phyloP scores from a whole-genome alignment of 495 filamentous ascomycete genomes.

The Neurospora sp. region DNA sequence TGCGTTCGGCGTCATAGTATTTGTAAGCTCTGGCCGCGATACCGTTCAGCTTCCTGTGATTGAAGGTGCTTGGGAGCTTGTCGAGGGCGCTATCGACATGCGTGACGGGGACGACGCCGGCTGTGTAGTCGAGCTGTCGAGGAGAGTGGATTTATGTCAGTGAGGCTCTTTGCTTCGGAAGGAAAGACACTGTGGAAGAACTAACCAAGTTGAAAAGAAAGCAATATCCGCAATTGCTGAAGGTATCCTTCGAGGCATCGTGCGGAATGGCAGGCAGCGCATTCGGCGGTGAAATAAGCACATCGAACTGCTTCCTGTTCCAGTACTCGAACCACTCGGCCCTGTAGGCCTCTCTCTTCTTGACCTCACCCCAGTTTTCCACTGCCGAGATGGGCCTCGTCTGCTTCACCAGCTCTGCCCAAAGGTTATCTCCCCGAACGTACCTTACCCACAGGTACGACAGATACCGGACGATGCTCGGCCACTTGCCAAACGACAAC shows the following conservation, averaged over 20 bases:
- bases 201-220: conserved; percentile 85
- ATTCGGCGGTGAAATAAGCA: conserved; percentile 77
- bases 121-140: conserved; percentile 67
- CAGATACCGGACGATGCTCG: conserved; percentile 67
- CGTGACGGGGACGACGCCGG: conserved; percentile 78
- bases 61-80: conserved; percentile 47
- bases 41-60: conserved; percentile 57
- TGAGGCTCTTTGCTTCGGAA: conserved; percentile 1
- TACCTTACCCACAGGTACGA: conserved; percentile 86
- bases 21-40: conserved; percentile 78
- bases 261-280: conserved; percentile 86
- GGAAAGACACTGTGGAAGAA: not conserved
- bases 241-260: conserved; percentile 75
- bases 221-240: conserved; percentile 87
- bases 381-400: conserved; percentile 61
- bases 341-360: conserved; percentile 66
- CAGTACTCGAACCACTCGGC: conserved; percentile 76
- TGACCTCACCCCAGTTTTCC: conserved; percentile 75
- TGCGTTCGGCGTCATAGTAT: conserved; percentile 71
- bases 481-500: conserved; percentile 59
- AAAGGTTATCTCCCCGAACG: conserved; percentile 60
- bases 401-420: conserved; percentile 64
- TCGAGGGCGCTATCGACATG: conserved; percentile 68
- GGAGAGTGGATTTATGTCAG: not conserved
- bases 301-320: conserved; percentile 60